Base-by-base conservation (phyloP, 257 asterid species). In the Salvia miltiorrhiza region DNA sequence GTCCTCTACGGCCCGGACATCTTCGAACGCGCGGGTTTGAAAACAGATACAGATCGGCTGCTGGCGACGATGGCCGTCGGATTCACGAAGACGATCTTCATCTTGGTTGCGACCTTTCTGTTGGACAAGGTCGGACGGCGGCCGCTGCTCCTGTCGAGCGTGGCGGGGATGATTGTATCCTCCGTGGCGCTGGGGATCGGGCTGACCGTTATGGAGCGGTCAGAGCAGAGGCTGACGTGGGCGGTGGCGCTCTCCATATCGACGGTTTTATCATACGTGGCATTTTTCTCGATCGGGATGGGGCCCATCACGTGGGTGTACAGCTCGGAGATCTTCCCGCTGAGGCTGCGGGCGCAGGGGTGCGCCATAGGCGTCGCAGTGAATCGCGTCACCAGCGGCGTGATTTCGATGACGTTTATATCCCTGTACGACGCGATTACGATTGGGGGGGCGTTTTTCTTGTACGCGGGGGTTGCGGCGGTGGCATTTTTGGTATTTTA, bases 301-400 rank as follows among this genome's bases (percentile, higher is more conserved):
- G 93, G 96, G 14, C 96, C 96, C 28, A 87, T 89, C 5, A 83
- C 93, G 16, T 86, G 94, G 96, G 96, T 89, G 3, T 89, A 86
- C 55, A 81, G 90, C 35, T 86, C 96, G 0, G 93, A 88, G 74
- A 86, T 86, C 1, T 88, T 88, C 8, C 96, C 96, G 2, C 5
- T 89, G 56, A 68, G 24, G 70, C 63, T 89, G 9, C 55, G 96
- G 59, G 93, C 96, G 14, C 92, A 87, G 61, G 96, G 96, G 13
- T 87, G 93, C 58, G 77, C 90, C 21, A 71, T 86, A 49, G 96
- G 84, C 0, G 90, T 86, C 9, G 90, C 88, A 12, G 45, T 24
- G 70, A 89, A 89, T 59, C 83, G 93, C 8, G 79, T 78, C 2
- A 83, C 86, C 1, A 89, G 96, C 61, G 96, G 91, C 3, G 83